These are phyloP conservation scores for Amesomyces nigricolor DNA, from an alignment of 2,329 filamentous ascomycete genomes.

Conservation along the genomic window DNA sequence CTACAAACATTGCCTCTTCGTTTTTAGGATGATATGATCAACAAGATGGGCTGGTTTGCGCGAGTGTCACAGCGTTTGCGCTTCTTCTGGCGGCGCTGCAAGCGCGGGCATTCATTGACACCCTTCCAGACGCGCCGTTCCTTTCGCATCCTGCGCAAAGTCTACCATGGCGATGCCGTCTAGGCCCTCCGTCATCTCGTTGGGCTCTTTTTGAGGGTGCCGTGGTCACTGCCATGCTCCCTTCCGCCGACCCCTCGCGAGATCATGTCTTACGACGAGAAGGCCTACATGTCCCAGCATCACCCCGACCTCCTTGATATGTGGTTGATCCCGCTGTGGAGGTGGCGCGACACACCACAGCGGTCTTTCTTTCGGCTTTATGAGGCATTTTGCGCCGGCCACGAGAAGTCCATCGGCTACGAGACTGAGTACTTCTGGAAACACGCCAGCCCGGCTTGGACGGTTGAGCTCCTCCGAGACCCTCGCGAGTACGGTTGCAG, in stretches of 20 bases:
- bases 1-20: too few relatives aligned
- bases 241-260: slow-evolving; percentile 1
- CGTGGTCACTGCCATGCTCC: background rate
- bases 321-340: background rate
- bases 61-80: too few relatives aligned
- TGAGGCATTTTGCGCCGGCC: background rate
- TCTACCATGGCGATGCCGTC: background rate
- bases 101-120: too few relatives aligned
- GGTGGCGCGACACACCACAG: slow-evolving; percentile 3
- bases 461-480: slow-evolving; percentile 3
- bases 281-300: background rate
- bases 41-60: too few relatives aligned
- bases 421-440: slow-evolving; percentile 7
- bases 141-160: background rate
- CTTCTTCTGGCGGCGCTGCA: too few relatives aligned
- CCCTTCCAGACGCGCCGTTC: too few relatives aligned
- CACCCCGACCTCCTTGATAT: background rate
- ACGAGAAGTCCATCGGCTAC: slow-evolving; percentile 1
- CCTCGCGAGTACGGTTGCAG: background rate
- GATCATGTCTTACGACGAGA: background rate
- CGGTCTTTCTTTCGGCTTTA: slow-evolving; percentile 4
- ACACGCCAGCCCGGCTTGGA: slow-evolving; percentile 1
- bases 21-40: too few relatives aligned
- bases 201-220: background rate
- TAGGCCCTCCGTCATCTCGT: slow-evolving; percentile 2